A percentile compares a stretch with the other conserved stretches of the same genome.
These are phyloP conservation scores for Gyrodon lividus DNA, from an alignment of 768 basidiomycete genomes.

Conservation along the genomic window DNA sequence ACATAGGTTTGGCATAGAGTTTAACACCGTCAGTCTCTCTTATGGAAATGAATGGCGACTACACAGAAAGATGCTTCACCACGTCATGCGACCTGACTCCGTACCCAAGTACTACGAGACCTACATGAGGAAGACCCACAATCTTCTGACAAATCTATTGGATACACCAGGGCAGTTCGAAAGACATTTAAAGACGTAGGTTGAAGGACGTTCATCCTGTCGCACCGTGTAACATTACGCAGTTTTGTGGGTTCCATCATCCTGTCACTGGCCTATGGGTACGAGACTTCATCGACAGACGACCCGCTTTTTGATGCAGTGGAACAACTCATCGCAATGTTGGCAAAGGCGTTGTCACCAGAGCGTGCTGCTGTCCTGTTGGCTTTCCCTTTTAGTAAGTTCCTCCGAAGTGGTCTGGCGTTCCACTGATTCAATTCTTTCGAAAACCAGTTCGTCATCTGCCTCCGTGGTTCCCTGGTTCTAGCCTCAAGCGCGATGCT, in stretches of 20 bases:
- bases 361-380: slow-evolving; percentile 2
- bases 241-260: slow-evolving; percentile 8
- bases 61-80: slow-evolving; percentile 16
- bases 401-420: background rate
- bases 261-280: slow-evolving; percentile 9
- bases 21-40: slow-evolving; percentile 7
- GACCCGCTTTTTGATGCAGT: slow-evolving; percentile 6
- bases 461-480: slow-evolving; percentile 22
- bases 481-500: background rate
- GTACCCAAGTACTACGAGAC: background rate
- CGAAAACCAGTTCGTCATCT: slow-evolving; percentile 16
- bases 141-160: slow-evolving; percentile 2
- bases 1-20: slow-evolving; percentile 12
- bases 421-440: background rate
- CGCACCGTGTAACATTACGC: background rate
- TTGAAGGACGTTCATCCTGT: background rate
- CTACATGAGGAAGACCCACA: background rate
- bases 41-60: slow-evolving; percentile 20
- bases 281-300: slow-evolving; percentile 4
- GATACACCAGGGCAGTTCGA: background rate
- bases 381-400: slow-evolving; percentile 21
- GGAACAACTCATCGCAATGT: background rate
- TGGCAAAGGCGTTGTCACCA: background rate
- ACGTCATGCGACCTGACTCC: slow-evolving; percentile 3
- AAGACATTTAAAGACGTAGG: slow-evolving; percentile 2